Evolutionary conservation across 2,329 filamentous ascomycete species (phyloP).

Genomic region (Aaosphaeria pasadenensis): DNA sequence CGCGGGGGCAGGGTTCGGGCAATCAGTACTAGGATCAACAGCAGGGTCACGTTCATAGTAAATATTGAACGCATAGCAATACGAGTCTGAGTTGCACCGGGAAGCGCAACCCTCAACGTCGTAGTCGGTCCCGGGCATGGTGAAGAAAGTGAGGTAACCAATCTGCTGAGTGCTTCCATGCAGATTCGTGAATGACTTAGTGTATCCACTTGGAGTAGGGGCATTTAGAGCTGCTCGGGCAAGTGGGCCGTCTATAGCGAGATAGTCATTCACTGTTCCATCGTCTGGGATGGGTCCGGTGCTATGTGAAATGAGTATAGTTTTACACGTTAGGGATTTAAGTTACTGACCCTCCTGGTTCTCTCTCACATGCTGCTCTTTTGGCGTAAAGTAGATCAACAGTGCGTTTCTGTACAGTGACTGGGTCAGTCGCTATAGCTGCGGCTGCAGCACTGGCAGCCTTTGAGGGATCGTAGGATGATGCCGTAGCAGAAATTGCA

Average conservation of each 20-base stretch:
- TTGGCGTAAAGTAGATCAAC: not conserved
- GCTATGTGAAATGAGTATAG: slow-evolving; percentile 1
- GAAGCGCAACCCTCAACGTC: slow-evolving; percentile 11
- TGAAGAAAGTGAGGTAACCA: slow-evolving; percentile 26
- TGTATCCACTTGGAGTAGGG: slow-evolving; percentile 13
- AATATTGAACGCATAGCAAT: slow-evolving; percentile 28
- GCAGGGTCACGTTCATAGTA: slow-evolving; percentile 26
- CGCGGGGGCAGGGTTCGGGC: slow-evolving; percentile 15
- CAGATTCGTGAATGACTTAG: slow-evolving; percentile 13
- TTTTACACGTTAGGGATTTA: not conserved
- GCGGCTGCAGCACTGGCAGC: not conserved
- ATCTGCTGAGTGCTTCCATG: slow-evolving; percentile 18
- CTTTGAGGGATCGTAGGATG: not conserved
- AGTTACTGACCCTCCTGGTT: not conserved
- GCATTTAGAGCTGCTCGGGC: slow-evolving; percentile 10
- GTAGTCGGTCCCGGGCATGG: slow-evolving; percentile 13
- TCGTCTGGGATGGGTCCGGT: slow-evolving; percentile 10
- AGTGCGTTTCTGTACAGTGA: not conserved
- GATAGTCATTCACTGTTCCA: slow-evolving; percentile 12
- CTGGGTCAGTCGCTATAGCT: not conserved
- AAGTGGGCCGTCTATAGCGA: slow-evolving; percentile 2
- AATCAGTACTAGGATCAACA: slow-evolving; percentile 9
- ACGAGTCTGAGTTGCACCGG: slow-evolving; percentile 21
- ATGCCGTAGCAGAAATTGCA: not conserved
- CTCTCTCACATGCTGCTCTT: not conserved